Base-by-base conservation (phyloP, 768 basidiomycete genomes). In the Galerina marginata region DNA sequence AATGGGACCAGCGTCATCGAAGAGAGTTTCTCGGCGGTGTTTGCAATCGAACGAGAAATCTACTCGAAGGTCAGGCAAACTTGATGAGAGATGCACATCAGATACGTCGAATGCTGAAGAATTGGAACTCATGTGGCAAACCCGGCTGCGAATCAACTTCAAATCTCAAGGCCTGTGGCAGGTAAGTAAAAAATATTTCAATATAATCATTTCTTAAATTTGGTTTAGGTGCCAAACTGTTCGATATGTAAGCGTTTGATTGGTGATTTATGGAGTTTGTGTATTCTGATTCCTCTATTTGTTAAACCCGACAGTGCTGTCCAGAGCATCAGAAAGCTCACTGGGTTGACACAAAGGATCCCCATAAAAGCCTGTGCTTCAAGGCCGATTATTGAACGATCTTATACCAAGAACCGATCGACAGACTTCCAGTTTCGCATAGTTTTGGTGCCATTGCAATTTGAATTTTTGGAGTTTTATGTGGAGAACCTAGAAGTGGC, bases 291-390 rank as follows among this genome's bases (percentile, higher is more conserved):
- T 26, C 51, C 12, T 53, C 10, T 11, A n/a, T 36, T 38, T 9
- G 1, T 20, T 14, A 52, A 23, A 40, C 15, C 9, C 16, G 5
- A 3, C 39, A 71, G 71, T 71, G 72, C 63, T 66, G 52, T 16
- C 58, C 64, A 14, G 72, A 70, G 45, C 72, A 73, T 49, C 72
- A 73, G 49, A 68, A 67, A 29, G 56, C 61, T 39, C 71, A 73
- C 43, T 72, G 70, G 71, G 52, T 16, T 1, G 44, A 50, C 25
- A 12, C 33, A 16, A 42, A 55, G 42, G 53, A 50, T 42, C 64
- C 67, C 44, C 71, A 71, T 29, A 69, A 69, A 44, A 54, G 47
- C 9, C 42, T 65, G 20, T 68, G 71, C 62, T 61, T 61, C 54
- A 54, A 56, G 38, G 60, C 67, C 7, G 62, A 60, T 15, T 67